Evolutionary conservation across 352 stramenopile genomes (phyloP), one percentile per base, ranked within the genome.

Genomic region (Phytophthora sp.): DNA sequence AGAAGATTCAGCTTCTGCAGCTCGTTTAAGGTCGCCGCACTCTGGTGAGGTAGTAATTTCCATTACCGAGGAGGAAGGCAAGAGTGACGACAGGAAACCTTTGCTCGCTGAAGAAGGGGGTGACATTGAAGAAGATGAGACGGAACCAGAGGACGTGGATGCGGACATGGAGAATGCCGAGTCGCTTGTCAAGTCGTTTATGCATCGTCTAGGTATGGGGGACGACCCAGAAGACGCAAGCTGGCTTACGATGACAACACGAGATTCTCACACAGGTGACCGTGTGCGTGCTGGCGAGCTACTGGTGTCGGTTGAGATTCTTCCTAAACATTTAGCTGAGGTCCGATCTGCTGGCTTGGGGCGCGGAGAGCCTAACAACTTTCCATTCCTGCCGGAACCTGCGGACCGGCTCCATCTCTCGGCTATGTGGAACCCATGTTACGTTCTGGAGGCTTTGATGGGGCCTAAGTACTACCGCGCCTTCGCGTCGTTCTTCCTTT

Each of bases 381-480:
- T 92, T 54, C 87, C 87, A 1, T 83, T 84, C 39, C 48, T 95
- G 20, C 69, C 84, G 5, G 82, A 92, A 46, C 87, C 87, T 17
- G 83, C 81, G 3, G 87, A 91, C 26, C 84, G 87, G 4, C 72
- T 92, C 10, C 78, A 93, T 20, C 66, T 95, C 10, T 88, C 76
- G 17, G 82, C 82, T 5, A 90, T 95, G 79, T 92, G 84, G 80
- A 95, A 95, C 58, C 87, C 87, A 24, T 74, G 89, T 34, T 84
- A 90, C 56, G 84, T 95, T 49, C 55, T 95, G 23, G 76, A 95
- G 53, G 82, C 82, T 11, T 48, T 92, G 43, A 82, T 95, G 68
- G 87, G 87, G 0, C 80, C 84, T 13, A 88, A 87, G 66, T 87
- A 84, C 66, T 92, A 89, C 50, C 73, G 72, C 45, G 71, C 74